Conservation (phyloP, 768 basidiomycete genomes). For the Porphyrellus cyaneotinctus region DNA sequence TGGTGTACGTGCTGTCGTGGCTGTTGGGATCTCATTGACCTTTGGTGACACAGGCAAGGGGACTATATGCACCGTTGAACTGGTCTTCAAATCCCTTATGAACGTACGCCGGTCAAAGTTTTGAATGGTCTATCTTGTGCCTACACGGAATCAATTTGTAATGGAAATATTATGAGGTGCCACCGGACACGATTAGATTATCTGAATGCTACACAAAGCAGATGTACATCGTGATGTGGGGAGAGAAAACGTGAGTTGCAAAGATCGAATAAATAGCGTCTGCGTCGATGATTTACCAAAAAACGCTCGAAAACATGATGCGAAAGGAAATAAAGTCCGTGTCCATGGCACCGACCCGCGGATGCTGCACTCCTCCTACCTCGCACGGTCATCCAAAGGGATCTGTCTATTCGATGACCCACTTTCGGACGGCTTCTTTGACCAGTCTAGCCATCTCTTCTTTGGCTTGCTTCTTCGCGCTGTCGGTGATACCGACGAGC, state of each 20-base stretch:
- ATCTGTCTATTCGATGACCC: conserved; percentile 49
- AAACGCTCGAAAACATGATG: conserved; percentile 1
- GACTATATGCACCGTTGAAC: no score
- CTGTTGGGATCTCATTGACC: no score
- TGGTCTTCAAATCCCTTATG: no score
- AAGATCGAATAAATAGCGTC: conserved; percentile 12
- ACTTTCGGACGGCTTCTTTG: conserved; percentile 70
- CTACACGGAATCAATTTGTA: no score
- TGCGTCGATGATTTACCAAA: neutral
- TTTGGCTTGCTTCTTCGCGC: conserved; percentile 78
- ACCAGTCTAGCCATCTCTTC: conserved; percentile 72
- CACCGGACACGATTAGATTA: conserved; percentile 9
- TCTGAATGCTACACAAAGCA: conserved; percentile 17
- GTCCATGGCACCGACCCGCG: neutral
- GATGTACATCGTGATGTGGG: conserved; percentile 13
- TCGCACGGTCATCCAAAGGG: no score
- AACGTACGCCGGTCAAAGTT: no score
- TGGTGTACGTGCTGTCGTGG: no score
- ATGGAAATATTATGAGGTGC: no score
- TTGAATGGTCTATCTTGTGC: no score
- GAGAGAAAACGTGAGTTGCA: conserved; percentile 1
- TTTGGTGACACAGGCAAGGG: no score
- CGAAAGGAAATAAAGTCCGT: conserved; percentile 1
- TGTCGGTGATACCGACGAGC: conserved; percentile 73
- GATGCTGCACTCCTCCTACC: neutral